A percentile compares a stretch with the other conserved stretches of the same genome.
Conservation (phyloP, 179 eudicot genomes). For the Heliamphora ciliata region DNA sequence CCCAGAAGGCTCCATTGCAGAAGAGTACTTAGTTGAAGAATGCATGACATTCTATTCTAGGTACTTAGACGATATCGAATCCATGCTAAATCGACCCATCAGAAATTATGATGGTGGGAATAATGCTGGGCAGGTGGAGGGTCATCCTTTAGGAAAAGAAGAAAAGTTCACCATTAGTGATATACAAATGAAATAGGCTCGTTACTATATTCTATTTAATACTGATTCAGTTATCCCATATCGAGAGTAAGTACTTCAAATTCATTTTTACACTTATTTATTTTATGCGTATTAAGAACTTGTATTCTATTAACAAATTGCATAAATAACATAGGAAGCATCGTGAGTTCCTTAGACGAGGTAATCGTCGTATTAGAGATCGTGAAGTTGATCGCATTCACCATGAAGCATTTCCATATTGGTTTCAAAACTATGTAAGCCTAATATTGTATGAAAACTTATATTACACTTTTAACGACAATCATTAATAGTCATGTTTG, state of each 20-base stretch:
- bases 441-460: not conserved
- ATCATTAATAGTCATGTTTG: no score
- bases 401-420: not conserved
- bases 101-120: no score
- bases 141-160: not conserved
- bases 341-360: not conserved
- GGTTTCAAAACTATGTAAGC: not conserved
- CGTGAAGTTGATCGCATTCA: not conserved
- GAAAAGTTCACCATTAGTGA: not conserved
- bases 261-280: no score
- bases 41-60: no score
- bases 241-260: not conserved
- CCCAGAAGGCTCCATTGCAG: no score
- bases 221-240: not conserved
- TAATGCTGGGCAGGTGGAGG: not conserved
- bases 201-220: not conserved
- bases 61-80: no score
- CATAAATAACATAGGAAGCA: not conserved
- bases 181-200: not conserved
- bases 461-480: no score
- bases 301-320: no score
- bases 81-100: no score
- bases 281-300: no score
- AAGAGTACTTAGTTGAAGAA: no score
- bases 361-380: not conserved